phyloP scores from a whole-genome alignment of 352 stramenopile genomes.

The Aphanomyces stellatus region DNA sequence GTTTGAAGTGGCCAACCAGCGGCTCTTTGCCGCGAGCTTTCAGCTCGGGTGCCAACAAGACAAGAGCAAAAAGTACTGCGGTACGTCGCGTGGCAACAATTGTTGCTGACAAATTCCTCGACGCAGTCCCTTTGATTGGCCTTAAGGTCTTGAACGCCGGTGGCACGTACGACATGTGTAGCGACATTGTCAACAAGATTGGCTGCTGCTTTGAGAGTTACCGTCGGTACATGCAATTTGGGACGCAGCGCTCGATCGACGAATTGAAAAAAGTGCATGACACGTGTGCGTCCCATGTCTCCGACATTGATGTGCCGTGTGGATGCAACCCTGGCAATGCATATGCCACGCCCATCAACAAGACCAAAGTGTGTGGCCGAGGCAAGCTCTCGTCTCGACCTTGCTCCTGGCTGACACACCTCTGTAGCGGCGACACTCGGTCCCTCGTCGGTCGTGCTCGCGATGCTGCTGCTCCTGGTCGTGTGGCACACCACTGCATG shows the following conservation, averaged over 20 bases:
- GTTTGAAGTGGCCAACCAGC: constrained; percentile 45
- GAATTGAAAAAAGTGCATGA: constrained; percentile 42
- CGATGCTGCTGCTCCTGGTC: background rate
- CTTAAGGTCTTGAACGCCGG: constrained; percentile 41
- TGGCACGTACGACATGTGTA: constrained; percentile 46
- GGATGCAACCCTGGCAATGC: background rate
- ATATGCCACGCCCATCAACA: background rate
- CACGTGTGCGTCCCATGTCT: constrained; percentile 27
- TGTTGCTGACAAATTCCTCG: no score
- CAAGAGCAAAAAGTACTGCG: constrained; percentile 51
- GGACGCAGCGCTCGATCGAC: constrained; percentile 38
- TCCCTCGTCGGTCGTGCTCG: background rate
- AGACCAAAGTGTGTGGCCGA: background rate
- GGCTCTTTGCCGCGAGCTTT: constrained; percentile 50
- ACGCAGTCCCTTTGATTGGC: constrained; percentile 54
- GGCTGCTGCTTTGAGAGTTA: constrained; percentile 82
- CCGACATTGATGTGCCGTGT: constrained; percentile 42
- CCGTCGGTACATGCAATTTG: constrained; percentile 57
- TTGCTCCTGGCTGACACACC: background rate
- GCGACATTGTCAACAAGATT: constrained; percentile 58
- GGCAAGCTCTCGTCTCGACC: background rate
- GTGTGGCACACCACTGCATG: background rate
- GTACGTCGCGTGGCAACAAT: no score
- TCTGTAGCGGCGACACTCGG: background rate
- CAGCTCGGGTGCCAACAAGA: constrained; percentile 63